phyloP scores from a whole-genome alignment of 1,284 basidiomycete genomes.

The Pyrrhoderma noxium region DNA sequence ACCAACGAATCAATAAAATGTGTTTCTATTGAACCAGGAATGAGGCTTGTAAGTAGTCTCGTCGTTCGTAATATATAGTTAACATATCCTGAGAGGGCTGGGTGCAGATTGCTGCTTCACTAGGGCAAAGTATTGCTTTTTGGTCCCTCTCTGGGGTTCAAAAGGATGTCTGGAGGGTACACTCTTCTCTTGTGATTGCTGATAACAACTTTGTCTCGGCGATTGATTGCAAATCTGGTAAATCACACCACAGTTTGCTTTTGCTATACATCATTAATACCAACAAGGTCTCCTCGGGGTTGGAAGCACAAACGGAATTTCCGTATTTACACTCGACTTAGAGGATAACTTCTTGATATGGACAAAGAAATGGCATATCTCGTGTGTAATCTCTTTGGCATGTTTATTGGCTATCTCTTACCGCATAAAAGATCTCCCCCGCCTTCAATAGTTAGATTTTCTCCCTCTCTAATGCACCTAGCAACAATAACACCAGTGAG shows the following conservation, averaged over 20 bases:
- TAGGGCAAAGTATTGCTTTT: constrained; percentile 55
- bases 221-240: constrained; percentile 67
- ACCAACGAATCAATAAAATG: constrained; percentile 44
- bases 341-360: constrained; percentile 76
- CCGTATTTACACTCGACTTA: constrained; percentile 65
- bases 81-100: neutral
- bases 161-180: constrained; percentile 62
- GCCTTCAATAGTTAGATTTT: constrained; percentile 45
- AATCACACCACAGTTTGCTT: constrained; percentile 2
- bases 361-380: constrained; percentile 64
- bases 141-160: constrained; percentile 65
- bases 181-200: constrained; percentile 65
- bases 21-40: constrained; percentile 61
- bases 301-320: constrained; percentile 48
- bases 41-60: constrained; percentile 60
- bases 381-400: constrained; percentile 36
- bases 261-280: constrained; percentile 18
- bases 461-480: constrained; percentile 70
- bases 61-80: constrained; percentile 4
- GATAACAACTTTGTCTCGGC: constrained; percentile 47
- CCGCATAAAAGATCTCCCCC: constrained; percentile 37
- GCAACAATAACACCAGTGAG: constrained; percentile 54
- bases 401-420: too few relatives aligned
- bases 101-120: constrained; percentile 65
- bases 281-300: constrained; percentile 63